phyloP scores from a whole-genome alignment of 805 yeast genomes.

The Suhomyces canberraensis region DNA sequence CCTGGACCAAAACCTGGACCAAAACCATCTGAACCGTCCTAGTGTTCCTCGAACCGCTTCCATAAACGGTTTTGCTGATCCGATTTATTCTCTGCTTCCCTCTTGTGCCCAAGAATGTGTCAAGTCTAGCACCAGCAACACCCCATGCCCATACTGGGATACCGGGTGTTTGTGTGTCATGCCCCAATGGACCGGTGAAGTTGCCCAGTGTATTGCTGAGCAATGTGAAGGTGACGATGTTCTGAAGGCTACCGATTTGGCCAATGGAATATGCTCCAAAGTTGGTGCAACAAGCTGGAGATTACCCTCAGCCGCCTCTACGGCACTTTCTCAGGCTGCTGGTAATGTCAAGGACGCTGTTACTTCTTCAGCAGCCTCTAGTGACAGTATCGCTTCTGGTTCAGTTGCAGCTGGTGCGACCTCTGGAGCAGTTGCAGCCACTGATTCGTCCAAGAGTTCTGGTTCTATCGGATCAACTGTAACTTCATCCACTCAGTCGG shows the following conservation, averaged over 20 bases:
- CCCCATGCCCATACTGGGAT: slow-evolving; percentile 54
- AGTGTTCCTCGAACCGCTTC: slow-evolving; percentile 48
- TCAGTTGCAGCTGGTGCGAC: not conserved
- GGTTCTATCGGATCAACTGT: not conserved
- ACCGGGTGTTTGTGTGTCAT: slow-evolving; percentile 50
- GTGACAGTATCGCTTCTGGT: not conserved
- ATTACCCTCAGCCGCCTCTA: slow-evolving; percentile 42
- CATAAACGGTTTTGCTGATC: slow-evolving; percentile 47
- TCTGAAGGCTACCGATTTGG: slow-evolving; percentile 35
- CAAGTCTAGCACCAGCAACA: slow-evolving; percentile 31
- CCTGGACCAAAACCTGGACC: too few relatives aligned
- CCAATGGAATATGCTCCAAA: slow-evolving; percentile 37
- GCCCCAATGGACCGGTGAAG: slow-evolving; percentile 45
- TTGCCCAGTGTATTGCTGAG: slow-evolving; percentile 41
- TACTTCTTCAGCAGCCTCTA: not conserved
- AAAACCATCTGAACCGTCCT: too few relatives aligned
- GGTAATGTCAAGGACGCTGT: slow-evolving; percentile 10
- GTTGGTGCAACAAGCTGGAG: slow-evolving; percentile 46
- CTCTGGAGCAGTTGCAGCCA: not conserved
- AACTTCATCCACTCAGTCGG: too few relatives aligned
- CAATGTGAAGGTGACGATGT: slow-evolving; percentile 37
- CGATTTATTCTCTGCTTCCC: slow-evolving; percentile 13
- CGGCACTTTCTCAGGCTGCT: slow-evolving; percentile 26
- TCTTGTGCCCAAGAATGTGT: slow-evolving; percentile 43
- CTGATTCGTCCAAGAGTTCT: not conserved